Evolutionary conservation across 1,284 basidiomycete species (phyloP).

Genomic region (Tausonia pullulans): DNA sequence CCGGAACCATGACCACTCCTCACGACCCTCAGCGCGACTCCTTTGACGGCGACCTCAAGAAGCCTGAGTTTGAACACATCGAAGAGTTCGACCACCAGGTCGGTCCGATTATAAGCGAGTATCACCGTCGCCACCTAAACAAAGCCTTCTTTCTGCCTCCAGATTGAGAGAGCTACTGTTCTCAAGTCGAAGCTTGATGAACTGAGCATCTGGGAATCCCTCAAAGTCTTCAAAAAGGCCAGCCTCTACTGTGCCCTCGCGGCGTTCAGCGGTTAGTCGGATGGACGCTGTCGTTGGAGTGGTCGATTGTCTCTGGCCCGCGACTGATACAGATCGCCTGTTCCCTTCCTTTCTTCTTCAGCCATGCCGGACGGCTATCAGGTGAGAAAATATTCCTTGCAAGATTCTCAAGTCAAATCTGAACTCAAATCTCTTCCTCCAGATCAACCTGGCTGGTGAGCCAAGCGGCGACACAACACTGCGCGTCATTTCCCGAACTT

Average conservation of each 20-base stretch:
- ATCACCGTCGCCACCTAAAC: neutral
- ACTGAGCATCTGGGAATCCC: neutral
- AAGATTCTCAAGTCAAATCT: too few species aligned
- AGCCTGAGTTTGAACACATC: neutral
- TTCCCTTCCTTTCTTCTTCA: neutral
- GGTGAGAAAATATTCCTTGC: neutral
- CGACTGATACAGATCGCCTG: neutral
- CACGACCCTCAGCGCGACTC: neutral
- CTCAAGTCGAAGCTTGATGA: conserved; percentile 2
- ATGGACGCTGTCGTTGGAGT: conserved; percentile 22
- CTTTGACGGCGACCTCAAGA: neutral
- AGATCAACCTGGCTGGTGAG: conserved; percentile 24
- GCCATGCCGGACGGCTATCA: neutral
- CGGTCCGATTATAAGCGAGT: neutral
- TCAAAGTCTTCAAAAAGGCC: conserved; percentile 1
- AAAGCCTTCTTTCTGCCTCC: too few species aligned
- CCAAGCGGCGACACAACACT: conserved; percentile 21
- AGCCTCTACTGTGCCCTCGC: conserved; percentile 2
- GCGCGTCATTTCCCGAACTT: neutral
- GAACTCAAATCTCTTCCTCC: neutral
- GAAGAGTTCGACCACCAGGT: neutral
- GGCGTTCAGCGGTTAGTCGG: conserved; percentile 5
- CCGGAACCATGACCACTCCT: neutral
- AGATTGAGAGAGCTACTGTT: neutral
- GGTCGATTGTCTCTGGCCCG: neutral